Conservation (phyloP, 2,329 filamentous ascomycete genomes). For the Arthrobotrys entomopaga region DNA sequence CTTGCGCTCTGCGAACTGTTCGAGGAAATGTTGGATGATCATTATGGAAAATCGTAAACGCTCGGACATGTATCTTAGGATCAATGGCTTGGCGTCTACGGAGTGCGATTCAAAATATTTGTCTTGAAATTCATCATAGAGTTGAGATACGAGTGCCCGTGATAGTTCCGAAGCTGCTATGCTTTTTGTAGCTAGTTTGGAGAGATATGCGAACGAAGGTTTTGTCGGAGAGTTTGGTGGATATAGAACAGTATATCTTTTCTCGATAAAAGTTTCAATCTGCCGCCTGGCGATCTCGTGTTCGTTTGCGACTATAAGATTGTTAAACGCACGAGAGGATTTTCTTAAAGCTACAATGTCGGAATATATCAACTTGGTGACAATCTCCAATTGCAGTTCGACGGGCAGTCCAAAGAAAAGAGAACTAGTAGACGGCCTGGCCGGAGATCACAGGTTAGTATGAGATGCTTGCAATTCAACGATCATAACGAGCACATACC, state of each 20-base stretch:
- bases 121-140: constrained; percentile 49
- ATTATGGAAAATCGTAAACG: constrained; percentile 49
- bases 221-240: constrained; percentile 28
- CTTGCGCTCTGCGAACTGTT: constrained; percentile 51
- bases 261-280: constrained; percentile 35
- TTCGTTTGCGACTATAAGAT: constrained; percentile 36
- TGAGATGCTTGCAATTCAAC: not conserved
- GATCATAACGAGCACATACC: constrained; percentile 7
- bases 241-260: constrained; percentile 47
- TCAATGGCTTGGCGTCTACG: constrained; percentile 23
- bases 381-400: constrained; percentile 44
- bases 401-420: constrained; percentile 47
- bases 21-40: constrained; percentile 51
- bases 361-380: constrained; percentile 52
- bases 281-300: constrained; percentile 46
- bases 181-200: constrained; percentile 48
- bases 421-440: constrained; percentile 23
- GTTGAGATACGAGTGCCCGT: constrained; percentile 34
- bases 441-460: not conserved
- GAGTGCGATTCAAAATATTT: constrained; percentile 53
- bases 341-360: constrained; percentile 49
- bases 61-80: constrained; percentile 50
- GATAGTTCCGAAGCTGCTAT: constrained; percentile 51
- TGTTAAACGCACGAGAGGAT: constrained; percentile 40
- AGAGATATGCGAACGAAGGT: constrained; percentile 47